Evolutionary conservation across 2,329 filamentous ascomycete genomes (phyloP).

Genomic region (Pyrenophora graminea): DNA sequence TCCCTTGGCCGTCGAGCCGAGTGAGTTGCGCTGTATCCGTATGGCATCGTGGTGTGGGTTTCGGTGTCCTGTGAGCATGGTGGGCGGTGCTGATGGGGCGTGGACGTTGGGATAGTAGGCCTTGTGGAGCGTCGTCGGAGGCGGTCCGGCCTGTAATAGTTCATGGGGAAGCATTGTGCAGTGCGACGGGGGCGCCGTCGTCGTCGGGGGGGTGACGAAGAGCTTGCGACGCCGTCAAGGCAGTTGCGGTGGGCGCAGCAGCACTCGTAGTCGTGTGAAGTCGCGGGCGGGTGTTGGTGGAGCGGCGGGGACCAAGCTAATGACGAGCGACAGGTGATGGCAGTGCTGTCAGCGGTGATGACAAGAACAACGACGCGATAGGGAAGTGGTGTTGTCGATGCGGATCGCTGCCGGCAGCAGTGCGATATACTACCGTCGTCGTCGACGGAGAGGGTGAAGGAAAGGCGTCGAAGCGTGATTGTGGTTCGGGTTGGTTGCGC

Average conservation of each 20-base stretch:
- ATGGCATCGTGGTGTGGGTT: slow-evolving; percentile 29
- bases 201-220: slow-evolving; percentile 7
- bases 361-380: slow-evolving; percentile 18
- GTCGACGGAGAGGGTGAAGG: slow-evolving; percentile 12
- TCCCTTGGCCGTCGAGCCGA: slow-evolving; percentile 68
- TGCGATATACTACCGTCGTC: slow-evolving; percentile 3
- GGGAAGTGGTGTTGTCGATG: slow-evolving; percentile 8
- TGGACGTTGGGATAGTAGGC: slow-evolving; percentile 32
- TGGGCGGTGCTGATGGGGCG: slow-evolving; percentile 31
- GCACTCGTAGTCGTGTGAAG: slow-evolving; percentile 27
- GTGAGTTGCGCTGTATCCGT: slow-evolving; percentile 29
- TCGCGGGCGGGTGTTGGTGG: slow-evolving; percentile 15
- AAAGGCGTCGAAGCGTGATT: slow-evolving; percentile 9
- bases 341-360: slow-evolving; percentile 19
- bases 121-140: slow-evolving; percentile 40
- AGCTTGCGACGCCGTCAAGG: slow-evolving; percentile 9
- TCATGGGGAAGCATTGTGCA: slow-evolving; percentile 41
- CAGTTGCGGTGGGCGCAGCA: slow-evolving; percentile 26
- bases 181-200: slow-evolving; percentile 9
- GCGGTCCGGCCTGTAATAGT: slow-evolving; percentile 30
- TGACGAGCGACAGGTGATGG: slow-evolving; percentile 21
- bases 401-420: slow-evolving; percentile 7
- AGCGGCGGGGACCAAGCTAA: slow-evolving; percentile 26
- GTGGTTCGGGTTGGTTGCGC: slow-evolving; percentile 14
- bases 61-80: slow-evolving; percentile 17